Conservation (phyloP, 192 early-diverging fungal genomes). For the Spinellus fusiger region DNA sequence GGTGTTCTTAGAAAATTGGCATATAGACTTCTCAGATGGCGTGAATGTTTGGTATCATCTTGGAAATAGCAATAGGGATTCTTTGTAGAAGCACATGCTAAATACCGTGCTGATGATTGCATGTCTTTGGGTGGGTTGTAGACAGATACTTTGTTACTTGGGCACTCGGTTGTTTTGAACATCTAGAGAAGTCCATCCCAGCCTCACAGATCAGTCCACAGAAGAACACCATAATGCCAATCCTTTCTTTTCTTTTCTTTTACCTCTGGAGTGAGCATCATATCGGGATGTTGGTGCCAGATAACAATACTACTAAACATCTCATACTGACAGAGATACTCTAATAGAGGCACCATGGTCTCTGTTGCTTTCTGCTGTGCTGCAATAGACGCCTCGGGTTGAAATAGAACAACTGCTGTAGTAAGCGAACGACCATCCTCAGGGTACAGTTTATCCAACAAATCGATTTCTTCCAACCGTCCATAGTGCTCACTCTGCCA, state of each 20-base stretch:
- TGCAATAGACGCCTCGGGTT: background rate
- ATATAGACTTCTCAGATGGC: conserved; percentile 44
- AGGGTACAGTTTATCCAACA: conserved; percentile 38
- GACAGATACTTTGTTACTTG: conserved; percentile 32
- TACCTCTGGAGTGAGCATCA: conserved; percentile 42
- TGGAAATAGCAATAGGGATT: conserved; percentile 56
- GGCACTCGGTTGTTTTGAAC: conserved; percentile 29
- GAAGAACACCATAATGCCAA: too few species aligned
- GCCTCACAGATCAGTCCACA: background rate
- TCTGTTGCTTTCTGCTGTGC: conserved; percentile 1
- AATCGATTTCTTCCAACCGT: conserved; percentile 21
- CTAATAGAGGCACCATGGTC: conserved; percentile 39
- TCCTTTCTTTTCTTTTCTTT: background rate
- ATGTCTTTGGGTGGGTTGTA: conserved; percentile 43
- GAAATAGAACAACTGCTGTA: conserved; percentile 36
- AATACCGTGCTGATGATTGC: conserved; percentile 48
- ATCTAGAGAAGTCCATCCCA: conserved; percentile 17
- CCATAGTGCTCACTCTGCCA: conserved; percentile 20
- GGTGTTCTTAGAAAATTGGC: conserved; percentile 52
- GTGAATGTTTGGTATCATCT: conserved; percentile 22
- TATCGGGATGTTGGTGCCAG: conserved; percentile 47
- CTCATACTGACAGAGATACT: conserved; percentile 44
- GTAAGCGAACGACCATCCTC: conserved; percentile 39
- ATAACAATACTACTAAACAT: conserved; percentile 52
- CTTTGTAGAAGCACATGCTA: conserved; percentile 48